Percentiles rank a stretch among this genome's conserved stretches.
Evolutionary conservation across 1,284 basidiomycete genomes (phyloP).

Genomic region (Boletellus sp.): DNA sequence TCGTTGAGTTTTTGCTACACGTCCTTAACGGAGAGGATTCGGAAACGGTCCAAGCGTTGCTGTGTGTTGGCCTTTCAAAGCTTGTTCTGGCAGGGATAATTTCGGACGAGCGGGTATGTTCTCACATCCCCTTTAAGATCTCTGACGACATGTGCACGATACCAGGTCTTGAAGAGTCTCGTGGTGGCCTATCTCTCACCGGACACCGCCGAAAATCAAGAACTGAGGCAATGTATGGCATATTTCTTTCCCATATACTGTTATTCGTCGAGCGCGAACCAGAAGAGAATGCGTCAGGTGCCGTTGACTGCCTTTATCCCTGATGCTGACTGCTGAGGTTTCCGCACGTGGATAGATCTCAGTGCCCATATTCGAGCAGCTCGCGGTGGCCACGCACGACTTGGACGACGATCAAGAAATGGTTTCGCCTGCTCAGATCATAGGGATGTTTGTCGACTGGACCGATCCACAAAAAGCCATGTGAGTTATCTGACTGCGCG

Average conservation of each 20-base stretch:
- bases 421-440: slow-evolving; percentile 79
- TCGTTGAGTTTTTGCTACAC: slow-evolving; percentile 75
- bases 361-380: slow-evolving; percentile 68
- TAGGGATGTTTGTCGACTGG: slow-evolving; percentile 88
- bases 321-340: neutral
- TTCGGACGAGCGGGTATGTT: slow-evolving; percentile 64
- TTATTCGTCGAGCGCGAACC: slow-evolving; percentile 80
- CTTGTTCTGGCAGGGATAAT: slow-evolving; percentile 85
- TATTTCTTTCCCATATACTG: slow-evolving; percentile 97
- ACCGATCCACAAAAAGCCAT: slow-evolving; percentile 83
- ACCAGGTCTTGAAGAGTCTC: slow-evolving; percentile 75
- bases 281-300: slow-evolving; percentile 76
- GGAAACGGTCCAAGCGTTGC: slow-evolving; percentile 72
- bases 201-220: slow-evolving; percentile 80
- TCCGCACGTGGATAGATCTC: slow-evolving; percentile 56
- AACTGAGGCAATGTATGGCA: slow-evolving; percentile 88
- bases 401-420: slow-evolving; percentile 77
- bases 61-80: slow-evolving; percentile 87
- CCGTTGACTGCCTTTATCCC: slow-evolving; percentile 15
- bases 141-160: neutral
- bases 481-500: slow-evolving; percentile 39
- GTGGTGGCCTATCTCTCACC: slow-evolving; percentile 86
- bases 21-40: slow-evolving; percentile 75
- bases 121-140: neutral
- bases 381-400: slow-evolving; percentile 67